A percentile compares a stretch with the other conserved stretches of the same genome.
Evolutionary conservation across 441 rosid genomes (phyloP).

Genomic region (Viola pubescens): DNA sequence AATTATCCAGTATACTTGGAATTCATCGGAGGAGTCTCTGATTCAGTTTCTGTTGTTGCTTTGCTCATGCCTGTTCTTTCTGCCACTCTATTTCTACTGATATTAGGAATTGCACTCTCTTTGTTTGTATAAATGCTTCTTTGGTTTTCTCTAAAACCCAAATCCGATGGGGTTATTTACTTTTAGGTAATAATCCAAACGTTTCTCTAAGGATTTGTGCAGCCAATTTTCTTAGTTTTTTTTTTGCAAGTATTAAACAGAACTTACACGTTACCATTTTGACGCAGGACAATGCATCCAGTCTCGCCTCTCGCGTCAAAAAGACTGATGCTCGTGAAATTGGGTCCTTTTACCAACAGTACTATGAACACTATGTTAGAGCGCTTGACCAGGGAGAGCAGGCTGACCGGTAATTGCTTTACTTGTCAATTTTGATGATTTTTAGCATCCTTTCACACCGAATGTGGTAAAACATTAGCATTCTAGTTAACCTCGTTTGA

Average conservation of each 20-base stretch:
- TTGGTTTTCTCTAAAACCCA: background rate
- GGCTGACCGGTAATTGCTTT: constrained; percentile 68
- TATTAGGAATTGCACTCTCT: background rate
- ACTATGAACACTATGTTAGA: constrained; percentile 83
- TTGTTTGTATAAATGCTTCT: constrained; percentile 7
- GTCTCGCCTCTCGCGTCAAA: constrained; percentile 88
- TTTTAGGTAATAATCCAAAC: constrained; percentile 1
- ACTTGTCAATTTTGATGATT: background rate
- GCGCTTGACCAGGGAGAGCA: constrained; percentile 92
- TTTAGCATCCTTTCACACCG: too few species aligned
- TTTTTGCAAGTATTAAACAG: background rate
- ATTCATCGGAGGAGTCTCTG: too few species aligned
- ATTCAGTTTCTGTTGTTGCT: too few species aligned
- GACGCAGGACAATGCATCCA: constrained; percentile 80
- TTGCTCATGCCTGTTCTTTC: background rate
- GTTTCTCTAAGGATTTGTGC: background rate
- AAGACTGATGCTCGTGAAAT: constrained; percentile 97
- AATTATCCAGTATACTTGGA: too few species aligned
- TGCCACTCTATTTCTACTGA: background rate
- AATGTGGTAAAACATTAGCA: too few species aligned
- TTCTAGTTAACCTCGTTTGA: too few species aligned
- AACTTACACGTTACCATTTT: constrained; percentile 15
- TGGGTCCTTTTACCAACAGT: constrained; percentile 88
- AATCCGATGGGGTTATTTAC: background rate
- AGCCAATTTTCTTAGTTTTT: background rate